Evolutionary conservation across 768 basidiomycete genomes (phyloP).

Genomic region (Clitopilus passeckerianus): DNA sequence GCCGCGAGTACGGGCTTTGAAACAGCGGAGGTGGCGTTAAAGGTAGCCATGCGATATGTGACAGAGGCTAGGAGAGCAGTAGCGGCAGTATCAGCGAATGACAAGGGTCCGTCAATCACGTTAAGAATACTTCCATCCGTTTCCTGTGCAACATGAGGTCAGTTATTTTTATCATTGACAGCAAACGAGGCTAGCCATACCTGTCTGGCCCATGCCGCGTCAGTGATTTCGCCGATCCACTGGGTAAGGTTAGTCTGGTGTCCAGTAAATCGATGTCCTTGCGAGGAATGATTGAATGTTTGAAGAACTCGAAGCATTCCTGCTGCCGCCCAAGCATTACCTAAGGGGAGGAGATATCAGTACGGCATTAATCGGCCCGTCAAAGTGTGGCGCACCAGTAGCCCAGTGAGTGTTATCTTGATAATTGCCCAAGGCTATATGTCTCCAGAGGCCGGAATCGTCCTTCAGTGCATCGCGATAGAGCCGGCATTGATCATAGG

Average conservation of each 20-base stretch:
- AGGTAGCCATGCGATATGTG: conserved; percentile 47
- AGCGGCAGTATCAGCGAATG: conserved; percentile 49
- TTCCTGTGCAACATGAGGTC: conserved; percentile 19
- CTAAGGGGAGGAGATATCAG: conserved; percentile 16
- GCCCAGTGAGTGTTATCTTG: conserved; percentile 52
- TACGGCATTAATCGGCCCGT: not conserved
- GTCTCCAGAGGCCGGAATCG: conserved; percentile 48
- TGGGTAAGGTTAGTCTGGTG: conserved; percentile 38
- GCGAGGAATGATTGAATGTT: conserved; percentile 43
- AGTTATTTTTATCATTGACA: not conserved
- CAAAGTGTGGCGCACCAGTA: conserved; percentile 32
- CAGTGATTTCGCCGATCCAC: conserved; percentile 54
- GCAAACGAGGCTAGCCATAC: conserved; percentile 17
- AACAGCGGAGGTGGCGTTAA: conserved; percentile 26
- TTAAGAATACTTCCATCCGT: conserved; percentile 45
- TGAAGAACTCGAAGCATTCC: conserved; percentile 58
- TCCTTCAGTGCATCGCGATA: conserved; percentile 53
- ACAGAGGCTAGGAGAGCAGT: conserved; percentile 55
- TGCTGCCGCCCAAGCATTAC: conserved; percentile 65
- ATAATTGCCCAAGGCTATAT: conserved; percentile 42
- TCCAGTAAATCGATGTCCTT: conserved; percentile 25
- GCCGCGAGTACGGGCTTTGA: conserved; percentile 32
- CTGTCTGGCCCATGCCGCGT: conserved; percentile 37
- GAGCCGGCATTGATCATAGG: conserved; percentile 52
- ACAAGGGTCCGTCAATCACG: conserved; percentile 41